A percentile compares a stretch with the other conserved stretches of the same genome.
phyloP scores from a whole-genome alignment of 2,329 filamentous ascomycete genomes.

The Byssochlamys sp. region DNA sequence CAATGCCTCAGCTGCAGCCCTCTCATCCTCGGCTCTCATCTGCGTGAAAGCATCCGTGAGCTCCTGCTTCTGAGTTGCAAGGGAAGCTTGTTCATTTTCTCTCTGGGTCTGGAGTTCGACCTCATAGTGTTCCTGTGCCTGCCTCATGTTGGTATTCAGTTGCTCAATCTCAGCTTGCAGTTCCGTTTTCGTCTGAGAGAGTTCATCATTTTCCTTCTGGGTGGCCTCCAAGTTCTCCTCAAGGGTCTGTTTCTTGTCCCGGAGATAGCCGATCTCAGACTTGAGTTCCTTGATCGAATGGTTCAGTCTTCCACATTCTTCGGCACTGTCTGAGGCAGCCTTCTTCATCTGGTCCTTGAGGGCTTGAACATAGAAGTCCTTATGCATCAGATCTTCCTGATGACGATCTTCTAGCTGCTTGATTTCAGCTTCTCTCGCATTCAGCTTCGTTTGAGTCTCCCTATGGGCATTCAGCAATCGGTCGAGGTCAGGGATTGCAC shows the following conservation, averaged over 20 bases:
- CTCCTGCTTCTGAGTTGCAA: constrained; percentile 36
- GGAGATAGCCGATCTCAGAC: constrained; percentile 42
- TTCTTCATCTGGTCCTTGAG: constrained; percentile 43
- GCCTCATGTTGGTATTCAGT: constrained; percentile 30
- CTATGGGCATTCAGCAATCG: constrained; percentile 39
- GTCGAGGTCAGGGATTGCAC: constrained; percentile 39
- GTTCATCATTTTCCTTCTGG: constrained; percentile 36
- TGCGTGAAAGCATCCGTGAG: constrained; percentile 41
- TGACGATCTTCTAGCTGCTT: constrained; percentile 42
- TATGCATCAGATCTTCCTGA: constrained; percentile 42
- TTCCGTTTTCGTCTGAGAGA: constrained; percentile 36
- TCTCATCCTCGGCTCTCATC: constrained; percentile 35
- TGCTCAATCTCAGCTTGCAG: constrained; percentile 33
- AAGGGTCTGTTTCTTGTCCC: constrained; percentile 45
- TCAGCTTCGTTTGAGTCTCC: constrained; percentile 42
- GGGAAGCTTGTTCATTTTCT: constrained; percentile 23
- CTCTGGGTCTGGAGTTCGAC: constrained; percentile 35
- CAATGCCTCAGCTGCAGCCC: constrained; percentile 26
- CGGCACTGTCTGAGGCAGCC: constrained; percentile 41
- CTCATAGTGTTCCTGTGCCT: constrained; percentile 26
- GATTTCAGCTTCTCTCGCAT: constrained; percentile 40
- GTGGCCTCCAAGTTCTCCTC: constrained; percentile 38
- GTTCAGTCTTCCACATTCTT: constrained; percentile 36
- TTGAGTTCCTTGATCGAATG: constrained; percentile 40
- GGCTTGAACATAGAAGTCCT: constrained; percentile 45